These are phyloP conservation scores for Saccharomycopsis sp. DNA, from an alignment of 805 yeast species.

Conservation along the genomic window DNA sequence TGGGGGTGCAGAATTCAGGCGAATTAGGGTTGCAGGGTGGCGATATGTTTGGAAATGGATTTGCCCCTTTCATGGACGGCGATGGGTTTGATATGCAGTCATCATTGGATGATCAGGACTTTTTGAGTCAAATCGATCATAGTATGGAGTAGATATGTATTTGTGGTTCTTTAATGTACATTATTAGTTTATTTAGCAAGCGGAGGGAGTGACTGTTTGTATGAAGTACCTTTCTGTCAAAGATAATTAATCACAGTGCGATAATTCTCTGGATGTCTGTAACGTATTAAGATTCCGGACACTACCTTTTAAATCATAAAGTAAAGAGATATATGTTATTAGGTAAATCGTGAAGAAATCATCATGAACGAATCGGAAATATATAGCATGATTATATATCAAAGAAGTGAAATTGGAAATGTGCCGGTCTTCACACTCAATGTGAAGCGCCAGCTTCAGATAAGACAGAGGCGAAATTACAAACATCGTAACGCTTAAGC, in stretches of 20 bases:
- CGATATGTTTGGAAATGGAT: slow-evolving; percentile 15
- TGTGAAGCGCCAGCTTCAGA: neutral
- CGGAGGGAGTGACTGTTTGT: too few relatives aligned
- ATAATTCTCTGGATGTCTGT: too few relatives aligned
- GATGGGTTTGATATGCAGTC: slow-evolving; percentile 28
- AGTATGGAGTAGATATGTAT: slow-evolving; percentile 26
- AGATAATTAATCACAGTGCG: too few relatives aligned
- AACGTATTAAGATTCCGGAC: too few relatives aligned
- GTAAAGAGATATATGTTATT: too few relatives aligned
- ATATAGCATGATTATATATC: neutral
- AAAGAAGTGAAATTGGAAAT: neutral
- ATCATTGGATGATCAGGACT: slow-evolving; percentile 30
- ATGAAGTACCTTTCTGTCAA: too few relatives aligned
- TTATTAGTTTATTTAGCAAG: too few relatives aligned
- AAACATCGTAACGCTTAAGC: neutral
- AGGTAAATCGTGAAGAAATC: neutral
- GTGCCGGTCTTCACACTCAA: neutral
- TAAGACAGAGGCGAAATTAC: neutral
- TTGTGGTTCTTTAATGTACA: neutral
- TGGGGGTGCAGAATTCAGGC: neutral
- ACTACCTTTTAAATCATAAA: too few relatives aligned
- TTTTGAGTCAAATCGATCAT: slow-evolving; percentile 31
- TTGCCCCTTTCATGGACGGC: slow-evolving; percentile 27
- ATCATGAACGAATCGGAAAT: neutral
- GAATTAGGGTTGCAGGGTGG: neutral